Percentiles rank a stretch among this genome's conserved stretches.
Conservation (phyloP, 805 yeast species). For the Wickerhamiella domercqiae region DNA sequence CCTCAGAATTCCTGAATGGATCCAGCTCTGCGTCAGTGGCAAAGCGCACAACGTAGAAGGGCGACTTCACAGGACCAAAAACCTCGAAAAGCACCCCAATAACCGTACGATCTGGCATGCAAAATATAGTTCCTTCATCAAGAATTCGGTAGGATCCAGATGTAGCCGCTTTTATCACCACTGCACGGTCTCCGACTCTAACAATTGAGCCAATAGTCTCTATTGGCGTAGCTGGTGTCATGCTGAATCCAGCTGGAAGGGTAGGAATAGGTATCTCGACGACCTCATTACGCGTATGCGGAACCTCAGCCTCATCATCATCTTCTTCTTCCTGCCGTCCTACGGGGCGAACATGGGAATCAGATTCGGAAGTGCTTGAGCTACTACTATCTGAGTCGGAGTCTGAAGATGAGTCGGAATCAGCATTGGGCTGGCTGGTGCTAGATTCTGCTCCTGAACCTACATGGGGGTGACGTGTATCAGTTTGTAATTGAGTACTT, state of each 20-base stretch:
- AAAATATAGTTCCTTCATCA: constrained; percentile 64
- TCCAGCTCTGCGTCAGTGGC: constrained; percentile 35
- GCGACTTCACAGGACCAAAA: constrained; percentile 73
- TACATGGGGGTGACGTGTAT: background rate
- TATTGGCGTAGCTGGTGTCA: constrained; percentile 47
- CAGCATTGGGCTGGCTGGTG: background rate
- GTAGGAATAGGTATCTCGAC: constrained; percentile 50
- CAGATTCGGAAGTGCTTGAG: background rate
- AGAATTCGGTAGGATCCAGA: constrained; percentile 79
- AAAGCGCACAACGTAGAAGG: constrained; percentile 65
- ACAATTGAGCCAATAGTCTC: constrained; percentile 57
- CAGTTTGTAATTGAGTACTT: background rate
- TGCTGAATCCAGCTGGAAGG: constrained; percentile 49
- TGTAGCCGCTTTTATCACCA: constrained; percentile 50
- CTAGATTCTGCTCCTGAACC: constrained; percentile 6
- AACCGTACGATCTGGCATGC: constrained; percentile 35
- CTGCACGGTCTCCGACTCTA: constrained; percentile 54
- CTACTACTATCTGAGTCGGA: background rate
- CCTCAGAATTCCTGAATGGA: constrained; percentile 33
- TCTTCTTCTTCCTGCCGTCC: constrained; percentile 7
- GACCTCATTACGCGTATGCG: constrained; percentile 64
- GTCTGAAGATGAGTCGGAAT: constrained; percentile 1
- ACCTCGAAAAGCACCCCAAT: constrained; percentile 76
- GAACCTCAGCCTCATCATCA: constrained; percentile 32
- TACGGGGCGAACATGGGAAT: no score